These are phyloP conservation scores for Scytalidium sp. DNA, from an alignment of 2,329 filamentous ascomycete species.

Conservation along the genomic window DNA sequence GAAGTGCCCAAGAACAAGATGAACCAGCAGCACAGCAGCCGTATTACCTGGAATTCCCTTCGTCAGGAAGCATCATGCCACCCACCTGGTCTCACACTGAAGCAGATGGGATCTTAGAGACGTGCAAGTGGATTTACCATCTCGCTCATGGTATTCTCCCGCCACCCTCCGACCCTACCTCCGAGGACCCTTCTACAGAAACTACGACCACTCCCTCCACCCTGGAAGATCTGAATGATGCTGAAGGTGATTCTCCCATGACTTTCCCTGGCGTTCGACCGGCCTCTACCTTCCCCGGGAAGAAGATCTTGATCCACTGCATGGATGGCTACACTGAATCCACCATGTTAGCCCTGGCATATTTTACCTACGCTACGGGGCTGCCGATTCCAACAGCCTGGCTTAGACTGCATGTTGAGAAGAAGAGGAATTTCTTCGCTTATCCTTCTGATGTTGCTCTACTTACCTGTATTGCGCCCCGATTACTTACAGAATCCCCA, in stretches of 20 bases:
- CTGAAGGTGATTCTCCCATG: constrained; percentile 57
- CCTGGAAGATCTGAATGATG: constrained; percentile 24
- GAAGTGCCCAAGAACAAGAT: constrained; percentile 39
- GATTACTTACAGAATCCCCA: constrained; percentile 72
- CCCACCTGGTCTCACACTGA: constrained; percentile 81
- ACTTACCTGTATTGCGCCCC: constrained; percentile 71
- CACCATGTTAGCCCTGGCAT: constrained; percentile 82
- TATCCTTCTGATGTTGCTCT: constrained; percentile 88
- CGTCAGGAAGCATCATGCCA: constrained; percentile 87
- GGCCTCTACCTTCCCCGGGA: constrained; percentile 11
- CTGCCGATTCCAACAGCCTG: constrained; percentile 79
- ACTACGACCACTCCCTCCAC: constrained; percentile 3
- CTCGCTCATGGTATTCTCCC: constrained; percentile 64
- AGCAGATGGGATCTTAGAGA: constrained; percentile 79
- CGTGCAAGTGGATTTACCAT: constrained; percentile 86
- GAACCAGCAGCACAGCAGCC: constrained; percentile 29
- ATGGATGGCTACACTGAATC: constrained; percentile 96
- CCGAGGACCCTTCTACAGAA: too few species aligned
- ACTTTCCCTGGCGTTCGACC: constrained; percentile 10
- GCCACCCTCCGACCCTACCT: too few species aligned
- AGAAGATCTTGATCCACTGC: constrained; percentile 84
- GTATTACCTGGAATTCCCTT: constrained; percentile 73
- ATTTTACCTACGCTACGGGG: constrained; percentile 89
- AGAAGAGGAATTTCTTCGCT: constrained; percentile 90
- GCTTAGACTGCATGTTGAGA: constrained; percentile 77